These are phyloP conservation scores for Nakazawaea populi DNA, from an alignment of 805 yeast genomes.

Conservation along the genomic window DNA sequence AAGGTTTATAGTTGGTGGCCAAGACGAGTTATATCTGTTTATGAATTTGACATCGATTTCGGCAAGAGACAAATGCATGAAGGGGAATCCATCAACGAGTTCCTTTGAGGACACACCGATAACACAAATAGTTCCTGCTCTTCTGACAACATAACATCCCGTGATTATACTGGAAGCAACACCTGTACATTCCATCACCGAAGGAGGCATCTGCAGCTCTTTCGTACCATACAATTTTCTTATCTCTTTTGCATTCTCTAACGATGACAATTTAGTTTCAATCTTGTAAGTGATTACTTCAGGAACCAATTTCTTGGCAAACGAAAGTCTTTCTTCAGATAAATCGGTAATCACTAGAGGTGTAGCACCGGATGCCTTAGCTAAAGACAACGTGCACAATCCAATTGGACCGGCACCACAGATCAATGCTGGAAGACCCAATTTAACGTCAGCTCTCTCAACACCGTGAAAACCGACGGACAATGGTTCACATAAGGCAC, in stretches of 20 bases:
- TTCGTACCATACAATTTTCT: conserved; percentile 28
- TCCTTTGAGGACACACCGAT: conserved; percentile 45
- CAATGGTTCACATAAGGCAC: conserved; percentile 51
- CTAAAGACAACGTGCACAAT: conserved; percentile 38
- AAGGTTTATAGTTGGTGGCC: conserved; percentile 51
- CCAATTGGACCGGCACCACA: conserved; percentile 63
- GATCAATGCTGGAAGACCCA: conserved; percentile 44
- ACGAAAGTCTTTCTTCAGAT: conserved; percentile 34
- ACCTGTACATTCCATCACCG: conserved; percentile 51
- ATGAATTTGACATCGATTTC: conserved; percentile 46
- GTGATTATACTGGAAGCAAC: conserved; percentile 42
- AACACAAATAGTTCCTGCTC: conserved; percentile 40
- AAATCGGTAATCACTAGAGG: conserved; percentile 48
- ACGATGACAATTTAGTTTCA: conserved; percentile 22
- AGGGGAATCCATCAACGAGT: conserved; percentile 40
- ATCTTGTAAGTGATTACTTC: conserved; percentile 38
- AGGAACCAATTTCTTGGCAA: conserved; percentile 42
- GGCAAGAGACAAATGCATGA: conserved; percentile 47
- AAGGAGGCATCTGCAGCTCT: conserved; percentile 34
- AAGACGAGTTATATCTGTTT: conserved; percentile 49
- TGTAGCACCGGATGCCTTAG: conserved; percentile 47
- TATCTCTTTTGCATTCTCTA: conserved; percentile 34
- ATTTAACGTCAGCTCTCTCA: conserved; percentile 36
- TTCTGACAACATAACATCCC: conserved; percentile 38
- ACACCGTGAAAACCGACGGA: conserved; percentile 50